A percentile compares a stretch with the other conserved stretches of the same genome.
Conservation (phyloP, 106 monocot genomes). For the Apostasia ramifera region DNA sequence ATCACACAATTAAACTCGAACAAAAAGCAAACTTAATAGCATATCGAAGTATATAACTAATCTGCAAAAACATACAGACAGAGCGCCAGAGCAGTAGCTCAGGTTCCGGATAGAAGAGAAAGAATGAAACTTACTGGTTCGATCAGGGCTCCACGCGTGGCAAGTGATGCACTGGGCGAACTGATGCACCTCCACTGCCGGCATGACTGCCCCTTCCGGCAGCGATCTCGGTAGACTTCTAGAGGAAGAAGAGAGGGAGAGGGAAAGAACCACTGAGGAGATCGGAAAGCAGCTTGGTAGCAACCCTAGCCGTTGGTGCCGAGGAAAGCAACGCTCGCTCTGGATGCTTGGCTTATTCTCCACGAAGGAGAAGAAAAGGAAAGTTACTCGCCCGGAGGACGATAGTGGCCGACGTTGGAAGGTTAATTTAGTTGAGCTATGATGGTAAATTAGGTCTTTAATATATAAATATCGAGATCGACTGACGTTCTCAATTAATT, state of each 20-base stretch:
- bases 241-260: background rate
- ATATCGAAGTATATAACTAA: no score
- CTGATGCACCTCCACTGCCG: conserved; percentile 50
- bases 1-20: no score
- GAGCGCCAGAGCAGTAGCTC: background rate
- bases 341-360: background rate
- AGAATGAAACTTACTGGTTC: conserved; percentile 25
- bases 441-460: no score
- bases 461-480: no score
- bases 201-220: conserved; percentile 19
- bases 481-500: no score
- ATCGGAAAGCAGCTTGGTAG: background rate
- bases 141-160: conserved; percentile 78
- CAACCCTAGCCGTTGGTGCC: background rate
- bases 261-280: background rate
- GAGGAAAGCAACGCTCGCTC: background rate
- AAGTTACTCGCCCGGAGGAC: no score
- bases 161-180: conserved; percentile 76
- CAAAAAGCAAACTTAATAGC: no score
- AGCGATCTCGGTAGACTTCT: background rate
- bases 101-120: background rate
- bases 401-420: no score
- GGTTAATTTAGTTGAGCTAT: no score
- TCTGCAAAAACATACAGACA: no score
- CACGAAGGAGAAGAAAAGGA: background rate